These are phyloP conservation scores for Brassica juncea DNA, from an alignment of 345 rosid species.

Conservation along the genomic window DNA sequence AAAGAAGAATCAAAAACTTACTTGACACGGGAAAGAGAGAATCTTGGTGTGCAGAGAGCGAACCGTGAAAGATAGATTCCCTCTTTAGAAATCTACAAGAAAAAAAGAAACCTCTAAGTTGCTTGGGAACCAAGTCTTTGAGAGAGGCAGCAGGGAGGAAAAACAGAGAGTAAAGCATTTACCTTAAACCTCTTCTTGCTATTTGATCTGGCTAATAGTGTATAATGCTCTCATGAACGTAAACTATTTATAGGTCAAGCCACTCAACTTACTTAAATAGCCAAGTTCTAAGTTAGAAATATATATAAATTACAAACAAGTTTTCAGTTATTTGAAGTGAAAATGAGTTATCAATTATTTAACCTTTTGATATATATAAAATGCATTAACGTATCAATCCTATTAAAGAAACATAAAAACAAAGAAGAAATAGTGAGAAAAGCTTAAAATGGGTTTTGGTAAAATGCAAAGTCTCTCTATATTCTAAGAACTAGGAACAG, in stretches of 20 bases:
- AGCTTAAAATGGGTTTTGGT: neutral
- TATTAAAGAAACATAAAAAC: neutral
- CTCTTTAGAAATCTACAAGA: neutral
- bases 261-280: neutral
- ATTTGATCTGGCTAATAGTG: neutral
- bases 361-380: neutral
- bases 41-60: neutral
- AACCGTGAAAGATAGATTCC: neutral
- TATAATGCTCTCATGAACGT: neutral
- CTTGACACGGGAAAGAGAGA: neutral
- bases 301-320: neutral
- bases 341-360: neutral
- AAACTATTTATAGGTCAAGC: neutral
- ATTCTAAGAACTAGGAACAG: constrained; percentile 3
- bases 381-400: neutral
- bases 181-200: neutral
- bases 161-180: neutral
- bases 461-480: constrained; percentile 3
- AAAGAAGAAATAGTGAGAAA: neutral
- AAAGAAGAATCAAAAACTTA: neutral
- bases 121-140: neutral
- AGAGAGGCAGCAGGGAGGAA: neutral
- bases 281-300: neutral
- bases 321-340: neutral
- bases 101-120: neutral